Evolutionary conservation across 805 yeast genomes (phyloP).

Genomic region (Vanderwaltozyma tropicalis): DNA sequence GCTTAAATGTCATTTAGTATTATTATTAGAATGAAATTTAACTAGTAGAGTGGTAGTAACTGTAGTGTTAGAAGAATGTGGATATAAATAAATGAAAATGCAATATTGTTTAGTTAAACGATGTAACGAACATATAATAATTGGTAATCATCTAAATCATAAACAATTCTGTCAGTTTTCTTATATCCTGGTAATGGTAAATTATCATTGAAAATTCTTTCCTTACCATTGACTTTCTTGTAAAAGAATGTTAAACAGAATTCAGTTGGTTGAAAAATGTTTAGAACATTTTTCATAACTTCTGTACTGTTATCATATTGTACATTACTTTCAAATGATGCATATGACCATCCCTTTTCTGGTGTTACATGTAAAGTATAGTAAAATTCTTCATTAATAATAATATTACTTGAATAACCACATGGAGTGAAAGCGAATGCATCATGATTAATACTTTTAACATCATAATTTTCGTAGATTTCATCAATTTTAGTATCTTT

Average conservation of each 20-base stretch:
- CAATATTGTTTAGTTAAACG: too few relatives aligned
- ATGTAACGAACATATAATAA: slow-evolving; percentile 44
- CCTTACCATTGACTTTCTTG: slow-evolving; percentile 2
- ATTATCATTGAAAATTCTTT: neutral
- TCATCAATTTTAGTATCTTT: slow-evolving; percentile 49
- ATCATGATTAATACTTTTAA: slow-evolving; percentile 46
- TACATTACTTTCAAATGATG: slow-evolving; percentile 87
- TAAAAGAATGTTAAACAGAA: slow-evolving; percentile 53
- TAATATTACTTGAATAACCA: slow-evolving; percentile 85
- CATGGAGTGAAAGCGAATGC: slow-evolving; percentile 90
- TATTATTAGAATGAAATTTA: too few relatives aligned
- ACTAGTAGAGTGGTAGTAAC: too few relatives aligned
- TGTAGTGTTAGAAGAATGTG: too few relatives aligned
- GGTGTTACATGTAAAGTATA: slow-evolving; percentile 92
- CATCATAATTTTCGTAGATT: slow-evolving; percentile 34
- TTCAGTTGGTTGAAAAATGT: slow-evolving; percentile 62
- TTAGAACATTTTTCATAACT: slow-evolving; percentile 51
- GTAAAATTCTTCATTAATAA: slow-evolving; percentile 51
- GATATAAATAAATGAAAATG: too few relatives aligned
- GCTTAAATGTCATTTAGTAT: too few relatives aligned
- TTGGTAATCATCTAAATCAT: slow-evolving; percentile 66
- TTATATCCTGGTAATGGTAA: slow-evolving; percentile 31
- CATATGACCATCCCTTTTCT: slow-evolving; percentile 88
- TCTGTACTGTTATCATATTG: slow-evolving; percentile 25
- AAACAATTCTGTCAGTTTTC: slow-evolving; percentile 55